Base-by-base conservation (phyloP, 345 rosid genomes). In the Brassica cretica region DNA sequence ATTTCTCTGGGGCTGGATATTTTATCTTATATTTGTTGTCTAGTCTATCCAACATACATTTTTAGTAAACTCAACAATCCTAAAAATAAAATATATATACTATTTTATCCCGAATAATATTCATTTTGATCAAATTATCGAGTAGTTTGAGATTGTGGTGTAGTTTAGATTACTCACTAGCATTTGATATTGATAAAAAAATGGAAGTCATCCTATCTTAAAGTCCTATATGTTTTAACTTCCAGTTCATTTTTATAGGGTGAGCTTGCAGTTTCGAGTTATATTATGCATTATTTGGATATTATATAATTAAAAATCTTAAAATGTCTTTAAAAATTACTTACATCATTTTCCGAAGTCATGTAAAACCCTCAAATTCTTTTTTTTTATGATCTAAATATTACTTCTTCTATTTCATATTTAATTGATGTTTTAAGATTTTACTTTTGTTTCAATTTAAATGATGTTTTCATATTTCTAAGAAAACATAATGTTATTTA, bases 161-260 rank as follows among this genome's bases (percentile, higher is more conserved):
- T 19, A 44, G 51, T 44, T 3, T 12, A 44, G 15, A 44, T 12
- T 19, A 59, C 32, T 59, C 32, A 2, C 11, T 59, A 24, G 32
- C 64, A 59, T 59, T 59, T 59, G 15, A 59, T 27, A 59, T 0
- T 59, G 64, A 59, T 59, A 24, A 4, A 27, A 59, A 59, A 59
- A 24, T 24, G 5, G 16, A 59, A 59, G 64, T 24, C 32, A 12
- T 24, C 15, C 32, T 24, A 59, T 24, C 64, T 9, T 14, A 59
- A 59, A 51, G 15, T 51, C 19, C 16, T 51, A 14, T 14, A 16
- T 49, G 5, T 44, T 1, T 10, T 11, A 44, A 44, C n/a, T 44
- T 49, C 56, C 56, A 49, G n/a, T 33, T 62, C 72, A 71, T 55
- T 71, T 64, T 71, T 77, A 24, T 70, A 64, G 16, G 56, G 56